phyloP scores from a whole-genome alignment of 768 basidiomycete genomes.

The Postia placenta region DNA sequence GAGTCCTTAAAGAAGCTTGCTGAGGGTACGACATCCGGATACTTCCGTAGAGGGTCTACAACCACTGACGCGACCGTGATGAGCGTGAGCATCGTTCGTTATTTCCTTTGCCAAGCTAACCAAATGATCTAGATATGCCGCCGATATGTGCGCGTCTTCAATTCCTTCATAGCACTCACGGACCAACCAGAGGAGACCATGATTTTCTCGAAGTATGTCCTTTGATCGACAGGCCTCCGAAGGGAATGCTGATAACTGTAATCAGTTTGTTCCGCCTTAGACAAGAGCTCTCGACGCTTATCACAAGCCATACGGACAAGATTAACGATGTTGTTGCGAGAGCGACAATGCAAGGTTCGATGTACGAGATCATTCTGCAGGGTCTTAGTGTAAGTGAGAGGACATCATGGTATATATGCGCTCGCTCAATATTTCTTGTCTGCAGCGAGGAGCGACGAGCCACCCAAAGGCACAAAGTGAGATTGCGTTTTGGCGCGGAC shows the following conservation, averaged over 20 bases:
- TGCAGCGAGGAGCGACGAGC: conserved; percentile 60
- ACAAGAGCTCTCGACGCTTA: conserved; percentile 73
- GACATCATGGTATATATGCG: neutral
- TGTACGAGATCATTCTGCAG: conserved; percentile 75
- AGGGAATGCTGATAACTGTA: no score
- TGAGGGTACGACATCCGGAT: conserved; percentile 59
- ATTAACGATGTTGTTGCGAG: conserved; percentile 52
- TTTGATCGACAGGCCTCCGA: no score
- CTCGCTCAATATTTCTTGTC: neutral
- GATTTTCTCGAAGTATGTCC: conserved; percentile 86
- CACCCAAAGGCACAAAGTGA: conserved; percentile 87
- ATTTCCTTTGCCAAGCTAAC: neutral
- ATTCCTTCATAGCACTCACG: conserved; percentile 74
- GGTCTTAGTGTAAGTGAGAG: conserved; percentile 59
- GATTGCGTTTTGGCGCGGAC: conserved; percentile 78
- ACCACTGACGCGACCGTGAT: conserved; percentile 68
- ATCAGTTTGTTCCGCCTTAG: conserved; percentile 82
- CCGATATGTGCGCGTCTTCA: conserved; percentile 78
- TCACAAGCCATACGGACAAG: conserved; percentile 65
- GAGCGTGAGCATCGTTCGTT: conserved; percentile 9
- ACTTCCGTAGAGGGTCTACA: conserved; percentile 52
- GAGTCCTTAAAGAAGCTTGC: conserved; percentile 80
- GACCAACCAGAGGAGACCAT: conserved; percentile 88
- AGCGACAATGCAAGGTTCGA: conserved; percentile 61
- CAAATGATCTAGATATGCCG: conserved; percentile 50